Percentiles rank a stretch among this genome's conserved stretches.
Conservation (phyloP, 2,329 filamentous ascomycete genomes). For the Didymosphaeria variabile region DNA sequence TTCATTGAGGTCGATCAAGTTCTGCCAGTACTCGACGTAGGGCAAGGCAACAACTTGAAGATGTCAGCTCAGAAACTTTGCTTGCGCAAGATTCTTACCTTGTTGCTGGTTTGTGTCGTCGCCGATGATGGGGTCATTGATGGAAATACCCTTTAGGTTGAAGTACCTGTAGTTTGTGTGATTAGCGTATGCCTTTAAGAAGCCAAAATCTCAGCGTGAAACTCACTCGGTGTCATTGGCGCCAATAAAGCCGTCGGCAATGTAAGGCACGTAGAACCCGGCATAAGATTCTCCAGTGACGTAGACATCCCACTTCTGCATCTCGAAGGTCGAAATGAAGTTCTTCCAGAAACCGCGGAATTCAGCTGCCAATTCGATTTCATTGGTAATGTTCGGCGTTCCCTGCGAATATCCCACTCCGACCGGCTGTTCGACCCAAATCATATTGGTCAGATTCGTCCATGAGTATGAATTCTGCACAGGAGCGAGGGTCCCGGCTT, state of each 20-base stretch:
- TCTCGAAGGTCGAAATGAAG: constrained; percentile 64
- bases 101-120: constrained; percentile 51
- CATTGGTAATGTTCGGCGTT: constrained; percentile 56
- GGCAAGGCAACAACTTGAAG: constrained; percentile 41
- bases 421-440: constrained; percentile 60
- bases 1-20: constrained; percentile 55
- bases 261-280: constrained; percentile 67
- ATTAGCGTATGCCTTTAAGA: constrained; percentile 20
- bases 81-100: constrained; percentile 29
- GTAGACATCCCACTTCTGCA: constrained; percentile 63
- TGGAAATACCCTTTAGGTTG: constrained; percentile 60
- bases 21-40: constrained; percentile 52
- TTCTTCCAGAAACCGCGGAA: constrained; percentile 64
- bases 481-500: constrained; percentile 73
- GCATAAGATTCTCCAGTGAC: constrained; percentile 65
- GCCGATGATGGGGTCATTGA: constrained; percentile 59
- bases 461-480: constrained; percentile 75
- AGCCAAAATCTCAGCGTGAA: neutral
- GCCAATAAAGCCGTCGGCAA: constrained; percentile 65
- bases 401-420: constrained; percentile 56
- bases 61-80: constrained; percentile 12
- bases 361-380: constrained; percentile 57
- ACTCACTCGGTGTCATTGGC: constrained; percentile 54
- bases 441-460: constrained; percentile 58
- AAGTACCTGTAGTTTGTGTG: constrained; percentile 47